Evolutionary conservation across 495 filamentous ascomycete species (phyloP), one percentile per base, ranked within the genome.

Genomic region (Penicillium canariense): DNA sequence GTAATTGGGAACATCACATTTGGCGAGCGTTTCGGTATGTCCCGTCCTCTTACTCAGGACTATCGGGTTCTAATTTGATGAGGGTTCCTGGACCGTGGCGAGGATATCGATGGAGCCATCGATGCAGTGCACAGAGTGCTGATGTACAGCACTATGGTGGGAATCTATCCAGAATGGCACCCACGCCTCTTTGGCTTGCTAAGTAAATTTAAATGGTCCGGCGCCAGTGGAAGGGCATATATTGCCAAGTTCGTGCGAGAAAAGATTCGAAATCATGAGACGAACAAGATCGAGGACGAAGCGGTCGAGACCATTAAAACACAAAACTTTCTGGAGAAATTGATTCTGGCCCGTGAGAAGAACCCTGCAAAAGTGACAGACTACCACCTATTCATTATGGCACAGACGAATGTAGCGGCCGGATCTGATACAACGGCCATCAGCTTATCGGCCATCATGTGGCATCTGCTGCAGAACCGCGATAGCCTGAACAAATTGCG

Each of bases 1-100:
- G 81, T 86, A 2, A 86, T 87, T 55, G 83, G 83, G 30, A 77
- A 85, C 56, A 84, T 88, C 58, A 85, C 83, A 3, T 87, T 84
- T 57, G 78, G 78, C 47, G 80, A 85, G 56, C 72, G 81, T 9
- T 84, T 87, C 60, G 72, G 71, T 71, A 48, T 44, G 47, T 52
- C 32, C 14, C 4, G 2, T 40, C 18, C 8, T 23, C 6, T 4
- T 23, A 4, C 2, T 17, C 31, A 11, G 3, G n/a, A 9, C 15
- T 2, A 5, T 26, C 31, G 2, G 3, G 4, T 18, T 9, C 23
- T 50, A 7, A 50, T 25, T 3, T 5, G 10, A 3, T 3, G 55
- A 69, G 82, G 84, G 0, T 85, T 86, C 58, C 64, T 86, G 17
- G 84, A 85, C 64, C 66, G 75, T 59, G 85, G 85, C 34, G 69